Percentiles rank a stretch among this genome's conserved stretches.
Conservation (phyloP, 1,284 basidiomycete species). For the Tylopilus orsonianus region DNA sequence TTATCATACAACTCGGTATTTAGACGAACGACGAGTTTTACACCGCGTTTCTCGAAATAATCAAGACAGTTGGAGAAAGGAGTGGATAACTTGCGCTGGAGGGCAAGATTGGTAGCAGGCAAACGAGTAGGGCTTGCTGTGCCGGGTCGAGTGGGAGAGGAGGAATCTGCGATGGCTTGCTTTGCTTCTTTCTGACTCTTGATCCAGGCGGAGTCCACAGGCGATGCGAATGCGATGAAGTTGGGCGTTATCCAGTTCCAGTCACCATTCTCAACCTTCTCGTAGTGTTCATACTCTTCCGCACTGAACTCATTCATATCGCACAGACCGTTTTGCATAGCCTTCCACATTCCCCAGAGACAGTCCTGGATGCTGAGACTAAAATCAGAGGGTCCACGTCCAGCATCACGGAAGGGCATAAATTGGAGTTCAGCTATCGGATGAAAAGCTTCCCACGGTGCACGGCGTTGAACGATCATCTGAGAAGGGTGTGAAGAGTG, state of each 20-base stretch:
- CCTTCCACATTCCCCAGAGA: slow-evolving; percentile 95
- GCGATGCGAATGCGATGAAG: slow-evolving; percentile 96
- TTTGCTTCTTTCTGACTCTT: slow-evolving; percentile 67
- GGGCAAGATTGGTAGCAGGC: slow-evolving; percentile 47
- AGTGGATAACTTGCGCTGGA: slow-evolving; percentile 73
- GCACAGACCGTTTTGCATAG: slow-evolving; percentile 84
- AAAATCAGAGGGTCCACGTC: slow-evolving; percentile 90
- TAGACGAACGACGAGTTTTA: slow-evolving; percentile 92
- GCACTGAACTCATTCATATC: slow-evolving; percentile 91
- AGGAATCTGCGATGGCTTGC: slow-evolving; percentile 49
- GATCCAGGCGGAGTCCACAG: slow-evolving; percentile 77
- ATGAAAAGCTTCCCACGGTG: slow-evolving; percentile 95
- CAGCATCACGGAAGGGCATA: slow-evolving; percentile 95
- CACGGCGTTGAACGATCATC: slow-evolving; percentile 91
- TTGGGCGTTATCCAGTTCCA: slow-evolving; percentile 95
- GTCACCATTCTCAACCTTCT: slow-evolving; percentile 95
- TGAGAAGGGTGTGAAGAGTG: slow-evolving; percentile 37
- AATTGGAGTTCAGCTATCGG: slow-evolving; percentile 90
- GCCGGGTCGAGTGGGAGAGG: slow-evolving; percentile 33
- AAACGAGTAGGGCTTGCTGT: slow-evolving; percentile 27
- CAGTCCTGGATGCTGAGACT: slow-evolving; percentile 92
- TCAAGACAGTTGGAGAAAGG: slow-evolving; percentile 88
- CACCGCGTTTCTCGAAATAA: slow-evolving; percentile 84
- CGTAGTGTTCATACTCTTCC: slow-evolving; percentile 91
- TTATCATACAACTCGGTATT: slow-evolving; percentile 96